Evolutionary conservation across 176 grass and related monocot genomes (phyloP).

Genomic region (Oryza longistaminata): DNA sequence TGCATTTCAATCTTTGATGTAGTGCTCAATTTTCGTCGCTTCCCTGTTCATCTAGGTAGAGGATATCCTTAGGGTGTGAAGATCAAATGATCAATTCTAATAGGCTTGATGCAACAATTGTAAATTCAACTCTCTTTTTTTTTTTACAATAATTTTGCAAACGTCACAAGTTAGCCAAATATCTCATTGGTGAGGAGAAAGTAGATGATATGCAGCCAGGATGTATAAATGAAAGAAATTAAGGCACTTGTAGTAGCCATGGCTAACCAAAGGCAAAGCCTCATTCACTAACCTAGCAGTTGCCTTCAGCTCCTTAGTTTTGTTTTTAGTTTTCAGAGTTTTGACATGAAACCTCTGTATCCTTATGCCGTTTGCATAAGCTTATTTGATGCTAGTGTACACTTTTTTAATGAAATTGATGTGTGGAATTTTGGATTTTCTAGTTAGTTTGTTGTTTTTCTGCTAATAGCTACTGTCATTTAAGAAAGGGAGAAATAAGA

Average conservation of each 20-base stretch:
- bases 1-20: not conserved
- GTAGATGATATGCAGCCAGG: not conserved
- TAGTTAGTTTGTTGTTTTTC: not conserved
- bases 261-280: not conserved
- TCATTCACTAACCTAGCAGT: not conserved
- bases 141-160: not conserved
- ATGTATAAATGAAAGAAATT: not conserved
- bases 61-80: not conserved
- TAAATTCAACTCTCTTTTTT: not conserved
- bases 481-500: not conserved
- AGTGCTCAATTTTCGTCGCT: not conserved
- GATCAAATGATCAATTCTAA: slow-evolving; percentile 5
- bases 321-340: not conserved
- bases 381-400: not conserved
- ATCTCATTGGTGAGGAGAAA: not conserved
- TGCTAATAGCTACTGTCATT: not conserved
- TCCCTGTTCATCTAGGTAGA: slow-evolving; percentile 21
- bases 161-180: not conserved
- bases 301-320: not conserved
- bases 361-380: not conserved
- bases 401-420: slow-evolving; percentile 10
- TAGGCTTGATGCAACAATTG: not conserved
- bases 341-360: not conserved
- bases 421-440: not conserved
- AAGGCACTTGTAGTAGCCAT: not conserved